These are phyloP conservation scores for Phytophthora nicotianae DNA, from an alignment of 352 stramenopile species.

Conservation along the genomic window DNA sequence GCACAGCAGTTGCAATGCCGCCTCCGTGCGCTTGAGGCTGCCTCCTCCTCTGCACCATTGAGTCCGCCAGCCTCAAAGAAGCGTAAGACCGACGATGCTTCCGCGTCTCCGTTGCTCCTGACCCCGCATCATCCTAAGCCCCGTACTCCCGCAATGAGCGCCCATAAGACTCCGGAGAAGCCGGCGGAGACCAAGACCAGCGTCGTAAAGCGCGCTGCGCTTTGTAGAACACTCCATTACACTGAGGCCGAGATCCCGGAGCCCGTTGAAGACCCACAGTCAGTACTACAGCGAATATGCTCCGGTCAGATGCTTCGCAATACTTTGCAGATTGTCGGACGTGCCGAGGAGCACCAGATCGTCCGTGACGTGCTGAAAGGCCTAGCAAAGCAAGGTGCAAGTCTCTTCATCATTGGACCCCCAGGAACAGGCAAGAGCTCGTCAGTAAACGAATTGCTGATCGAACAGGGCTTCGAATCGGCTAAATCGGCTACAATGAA, in stretches of 20 bases:
- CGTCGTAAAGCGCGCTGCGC: conserved; percentile 3
- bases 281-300: conserved; percentile 41
- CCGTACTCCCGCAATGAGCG: not conserved
- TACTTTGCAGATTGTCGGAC: conserved; percentile 42
- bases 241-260: not conserved
- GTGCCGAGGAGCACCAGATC: conserved; percentile 42
- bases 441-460: conserved; percentile 49
- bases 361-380: conserved; percentile 42
- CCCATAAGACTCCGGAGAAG: conserved; percentile 15
- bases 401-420: conserved; percentile 70
- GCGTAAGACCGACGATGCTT: conserved; percentile 27
- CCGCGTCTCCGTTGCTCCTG: conserved; percentile 23
- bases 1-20: conserved; percentile 24
- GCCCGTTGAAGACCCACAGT: conserved; percentile 9
- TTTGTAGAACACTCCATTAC: conserved; percentile 31
- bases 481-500: conserved; percentile 6
- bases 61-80: conserved; percentile 33
- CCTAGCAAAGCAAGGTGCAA: conserved; percentile 16
- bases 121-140: conserved; percentile 29
- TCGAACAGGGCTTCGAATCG: conserved; percentile 33
- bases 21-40: conserved; percentile 14
- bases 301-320: conserved; percentile 24
- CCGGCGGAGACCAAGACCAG: conserved; percentile 3
- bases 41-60: not conserved
- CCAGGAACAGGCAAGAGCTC: conserved; percentile 76